phyloP scores from a whole-genome alignment of 2,329 filamentous ascomycete species.

The Knoxdaviesia proteae region DNA sequence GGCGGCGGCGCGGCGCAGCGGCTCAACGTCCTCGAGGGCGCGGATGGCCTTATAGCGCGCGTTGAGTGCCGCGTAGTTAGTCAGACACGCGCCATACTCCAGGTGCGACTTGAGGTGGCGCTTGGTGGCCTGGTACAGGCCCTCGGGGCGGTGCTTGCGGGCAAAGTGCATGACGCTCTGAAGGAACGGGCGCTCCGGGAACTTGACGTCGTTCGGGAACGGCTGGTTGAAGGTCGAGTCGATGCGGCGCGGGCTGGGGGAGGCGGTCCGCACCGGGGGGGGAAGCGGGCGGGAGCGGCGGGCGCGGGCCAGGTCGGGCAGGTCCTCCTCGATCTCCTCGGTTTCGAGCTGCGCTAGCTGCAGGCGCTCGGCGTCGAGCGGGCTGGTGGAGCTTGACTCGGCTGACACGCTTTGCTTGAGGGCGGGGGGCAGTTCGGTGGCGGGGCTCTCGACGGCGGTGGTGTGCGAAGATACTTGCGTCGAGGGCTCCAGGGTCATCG shows the following conservation, averaged over 20 bases:
- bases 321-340: neutral
- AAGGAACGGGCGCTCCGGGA: slow-evolving; percentile 49
- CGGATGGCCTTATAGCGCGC: slow-evolving; percentile 49
- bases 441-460: too few relatives aligned
- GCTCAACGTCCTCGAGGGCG: slow-evolving; percentile 49
- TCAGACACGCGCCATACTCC: slow-evolving; percentile 64
- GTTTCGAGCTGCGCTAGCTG: neutral
- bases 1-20: slow-evolving; percentile 15
- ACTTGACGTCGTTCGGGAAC: slow-evolving; percentile 52
- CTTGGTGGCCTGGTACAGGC: slow-evolving; percentile 47
- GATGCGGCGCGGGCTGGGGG: slow-evolving; percentile 5
- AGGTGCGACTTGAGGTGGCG: slow-evolving; percentile 60
- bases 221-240: slow-evolving; percentile 56
- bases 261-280: slow-evolving; percentile 4
- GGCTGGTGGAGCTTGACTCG: slow-evolving; percentile 1
- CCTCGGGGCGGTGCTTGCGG: slow-evolving; percentile 55
- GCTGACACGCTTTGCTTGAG: slow-evolving; percentile 3
- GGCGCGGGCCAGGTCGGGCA: neutral
- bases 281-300: neutral
- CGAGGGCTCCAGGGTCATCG: too few relatives aligned
- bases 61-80: slow-evolving; percentile 52
- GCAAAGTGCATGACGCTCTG: slow-evolving; percentile 53
- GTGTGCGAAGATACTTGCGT: too few relatives aligned
- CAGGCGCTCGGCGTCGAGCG: too few relatives aligned
- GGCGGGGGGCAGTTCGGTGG: slow-evolving; percentile 5